Base-by-base conservation (phyloP, 257 asterid genomes). In the Scutellaria barbata region DNA sequence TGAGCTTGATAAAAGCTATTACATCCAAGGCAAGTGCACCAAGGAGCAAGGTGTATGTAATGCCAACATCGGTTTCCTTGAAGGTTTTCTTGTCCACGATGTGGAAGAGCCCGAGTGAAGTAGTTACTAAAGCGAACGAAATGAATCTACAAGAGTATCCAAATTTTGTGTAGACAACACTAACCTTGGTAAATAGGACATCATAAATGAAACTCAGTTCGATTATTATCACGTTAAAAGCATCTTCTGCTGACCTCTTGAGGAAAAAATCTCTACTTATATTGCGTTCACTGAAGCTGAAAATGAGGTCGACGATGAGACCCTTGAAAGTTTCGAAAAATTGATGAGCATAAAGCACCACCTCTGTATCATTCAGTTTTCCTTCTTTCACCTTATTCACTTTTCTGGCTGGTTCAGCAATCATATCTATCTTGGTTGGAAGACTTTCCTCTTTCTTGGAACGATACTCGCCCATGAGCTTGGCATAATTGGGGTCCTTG, bases 171-270 rank as follows among this genome's bases (percentile, higher is more conserved):
- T 81, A 74, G 3, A 78, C 83, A 5, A 80, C 78, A 0, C 57
- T 72, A 2, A 77, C 74, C 78, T 87, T 87, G 4, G 90, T 85
- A 41, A 68, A 85, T 37, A 87, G 79, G 7, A 73, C 84, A 1
- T 85, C 93, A 35, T 85, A 87, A 42, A 87, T 72, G 80, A 87
- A 84, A 16, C 75, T 87, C 39, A 88, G 89, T 73, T 85, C 95
- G 14, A 73, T 79, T 56, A 76, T 85, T 0, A 88, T 70, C 6
- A 88, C 82, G 8, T 55, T 47, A 25, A 88, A 85, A 13, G 91
- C 95, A 48, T 85, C 89, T 8, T 40, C 20, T 0, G 84, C 67
- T 0, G 71, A 40, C 43, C 84, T 74, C 57, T 69, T 4, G 39
- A 43, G 79, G 46, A 88, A 88, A 50, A 77, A 85, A 0, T 60